Base-by-base conservation (phyloP, 257 asterid genomes). In the Hygrophila difformis region DNA sequence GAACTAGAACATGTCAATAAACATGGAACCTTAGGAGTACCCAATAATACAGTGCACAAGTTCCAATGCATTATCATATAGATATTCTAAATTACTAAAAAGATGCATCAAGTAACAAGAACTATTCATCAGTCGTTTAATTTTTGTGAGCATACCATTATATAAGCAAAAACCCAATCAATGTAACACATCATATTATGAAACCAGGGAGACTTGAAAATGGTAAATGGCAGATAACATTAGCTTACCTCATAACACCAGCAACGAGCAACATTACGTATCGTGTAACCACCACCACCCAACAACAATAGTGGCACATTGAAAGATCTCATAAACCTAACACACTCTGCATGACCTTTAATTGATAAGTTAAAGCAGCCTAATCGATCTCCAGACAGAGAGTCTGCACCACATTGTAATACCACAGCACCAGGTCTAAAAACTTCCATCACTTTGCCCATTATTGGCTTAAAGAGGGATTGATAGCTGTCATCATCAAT, bases 261-360 rank as follows among this genome's bases (percentile, higher is more conserved):
- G 61, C 84, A 75, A 21, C 84, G 84, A 60, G 84, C 84, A 55
- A 75, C 84, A 61, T 75, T 75, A 28, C 84, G 84, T 47, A 75
- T 75, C 18, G 84, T 75, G 67, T 75, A 75, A 45, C 84, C 84
- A 64, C 84, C 84, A 35, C 84, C 84, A 19, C 84, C 84, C 68
- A 75, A 47, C 65, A 75, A 56, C 31, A 75, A 60, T 52, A 75
- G 69, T 37, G 84, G 84, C 62, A 75, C 84, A 34, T 75, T 75
- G 51, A 75, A 75, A 39, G 84, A 71, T 46, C 84, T 71, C 84
- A 75, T 75, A 52, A 64, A 75, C 43, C 54, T 71, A 35, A 75
- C 84, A 51, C 84, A 69, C 62, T 72, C 80, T 35, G 84, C 84
- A 56, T 75, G 84, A 49, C 84, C 84, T 59, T 75, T 75, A 49